Base-by-base conservation (phyloP, 1,284 basidiomycete genomes). In the Ceratobasidium sp. region DNA sequence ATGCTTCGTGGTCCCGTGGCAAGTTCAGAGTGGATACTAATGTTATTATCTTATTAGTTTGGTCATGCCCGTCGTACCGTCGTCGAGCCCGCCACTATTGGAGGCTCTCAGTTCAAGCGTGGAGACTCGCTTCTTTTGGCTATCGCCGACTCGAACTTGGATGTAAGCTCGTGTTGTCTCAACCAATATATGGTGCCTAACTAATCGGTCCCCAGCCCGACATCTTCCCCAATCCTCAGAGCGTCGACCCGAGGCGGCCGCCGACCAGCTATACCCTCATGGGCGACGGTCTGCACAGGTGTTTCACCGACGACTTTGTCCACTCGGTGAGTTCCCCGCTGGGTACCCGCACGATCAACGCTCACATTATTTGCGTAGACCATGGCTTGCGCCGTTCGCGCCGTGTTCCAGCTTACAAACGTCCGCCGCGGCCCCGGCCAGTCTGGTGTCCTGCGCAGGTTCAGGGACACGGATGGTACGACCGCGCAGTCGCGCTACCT, bases 261-360 rank as follows among this genome's bases (percentile, higher is more conserved):
- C 82, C 83, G 27, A 85, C 87, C 64, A 83, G 82, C 22, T 87
- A 88, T 76, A 79, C 92, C 24, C 82, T 84, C 43, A 65, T 80
- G 39, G 84, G 85, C 9, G 90, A 91, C 77, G 86, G 87, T 22
- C 81, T 85, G 1, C 86, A 87, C 79, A 84, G 83, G 83, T 87
- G 84, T 75, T 83, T 92, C 11, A 91, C 91, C 27, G 83, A 86
- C 68, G 83, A 85, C 3, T 79, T 79, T 46, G 65, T 78, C 11
- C 74, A 72, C 62, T 49, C 74, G n/a, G 68, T 51, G 9, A 29
- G 43, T 48, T 69, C 39, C 34, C 51, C 31, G 41, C 49, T 9
- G 37, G 51, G 19, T 24, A 39, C 27, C 51, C 46, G 2, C 49
- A 48, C 49, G 41, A 27, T 58, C 6, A n/a, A 56, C 9, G 27